Conservation (phyloP, 345 rosid species). For the Laguncularia racemosa region DNA sequence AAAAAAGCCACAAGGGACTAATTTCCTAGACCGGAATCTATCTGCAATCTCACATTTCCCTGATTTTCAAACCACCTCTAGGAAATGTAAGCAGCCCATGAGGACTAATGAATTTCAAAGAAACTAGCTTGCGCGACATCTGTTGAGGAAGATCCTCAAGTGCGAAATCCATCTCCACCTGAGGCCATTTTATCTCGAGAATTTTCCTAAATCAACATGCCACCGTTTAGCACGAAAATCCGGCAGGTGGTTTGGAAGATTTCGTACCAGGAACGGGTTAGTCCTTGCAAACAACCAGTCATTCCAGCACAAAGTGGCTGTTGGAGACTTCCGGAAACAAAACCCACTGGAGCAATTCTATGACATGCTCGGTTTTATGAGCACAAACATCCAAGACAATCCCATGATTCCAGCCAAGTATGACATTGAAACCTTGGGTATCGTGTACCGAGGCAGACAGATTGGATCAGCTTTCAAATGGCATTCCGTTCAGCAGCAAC, state of each 20-base stretch:
- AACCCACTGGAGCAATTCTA: constrained; percentile 1
- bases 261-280: constrained; percentile 1
- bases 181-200: not conserved
- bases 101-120: constrained; percentile 4
- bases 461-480: constrained; percentile 10
- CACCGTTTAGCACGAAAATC: not conserved
- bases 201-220: not conserved
- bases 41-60: constrained; percentile 2
- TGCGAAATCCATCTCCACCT: not conserved
- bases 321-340: constrained; percentile 3
- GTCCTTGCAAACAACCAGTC: not conserved
- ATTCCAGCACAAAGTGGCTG: not conserved
- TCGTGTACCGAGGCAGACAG: constrained; percentile 3
- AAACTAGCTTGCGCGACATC: not conserved
- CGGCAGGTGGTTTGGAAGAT: constrained; percentile 6
- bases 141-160: no score
- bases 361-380: not conserved
- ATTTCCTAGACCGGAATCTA: not conserved
- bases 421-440: constrained; percentile 1
- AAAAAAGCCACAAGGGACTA: not conserved
- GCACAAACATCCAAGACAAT: constrained; percentile 1
- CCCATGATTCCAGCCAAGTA: not conserved
- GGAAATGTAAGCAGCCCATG: constrained; percentile 2
- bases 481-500: no score
- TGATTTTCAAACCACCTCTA: constrained; percentile 2